These are phyloP conservation scores for Boletus pseudo-olivaceus DNA, from an alignment of 768 basidiomycete species.

Conservation along the genomic window DNA sequence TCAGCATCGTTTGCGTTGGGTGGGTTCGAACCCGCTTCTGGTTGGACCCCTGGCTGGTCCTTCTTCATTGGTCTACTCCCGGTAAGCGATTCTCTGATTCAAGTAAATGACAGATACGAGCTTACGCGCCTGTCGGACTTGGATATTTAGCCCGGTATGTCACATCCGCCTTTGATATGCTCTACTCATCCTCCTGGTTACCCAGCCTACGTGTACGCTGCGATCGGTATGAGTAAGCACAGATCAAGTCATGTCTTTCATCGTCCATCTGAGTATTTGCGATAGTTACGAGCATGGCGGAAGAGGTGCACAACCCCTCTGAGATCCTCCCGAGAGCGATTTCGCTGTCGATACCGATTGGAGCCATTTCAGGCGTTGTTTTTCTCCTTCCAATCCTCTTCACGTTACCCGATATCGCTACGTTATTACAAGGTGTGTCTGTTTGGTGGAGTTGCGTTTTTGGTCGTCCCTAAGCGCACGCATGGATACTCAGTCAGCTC, in stretches of 20 bases:
- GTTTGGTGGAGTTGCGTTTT: neutral
- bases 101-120: neutral
- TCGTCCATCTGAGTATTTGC: conserved; percentile 1
- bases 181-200: conserved; percentile 15
- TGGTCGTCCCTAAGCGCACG: neutral
- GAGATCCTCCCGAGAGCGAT: conserved; percentile 54
- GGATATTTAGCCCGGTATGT: conserved; percentile 27
- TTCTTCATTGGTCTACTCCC: conserved; percentile 65
- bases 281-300: conserved; percentile 61
- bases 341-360: conserved; percentile 51
- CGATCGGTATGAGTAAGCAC: conserved; percentile 57
- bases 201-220: conserved; percentile 52
- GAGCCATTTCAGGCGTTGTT: conserved; percentile 46
- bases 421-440: conserved; percentile 46
- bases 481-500: conserved; percentile 41
- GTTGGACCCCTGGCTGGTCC: conserved; percentile 66
- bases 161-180: neutral
- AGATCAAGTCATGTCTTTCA: neutral
- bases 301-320: conserved; percentile 60
- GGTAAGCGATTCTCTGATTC: conserved; percentile 30
- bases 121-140: neutral
- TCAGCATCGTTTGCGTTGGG: conserved; percentile 55
- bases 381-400: conserved; percentile 64
- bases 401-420: conserved; percentile 55
- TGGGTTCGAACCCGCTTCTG: conserved; percentile 61